Conservation (phyloP, 169 alveolate genomes). For the Besnoitia besnoiti region DNA sequence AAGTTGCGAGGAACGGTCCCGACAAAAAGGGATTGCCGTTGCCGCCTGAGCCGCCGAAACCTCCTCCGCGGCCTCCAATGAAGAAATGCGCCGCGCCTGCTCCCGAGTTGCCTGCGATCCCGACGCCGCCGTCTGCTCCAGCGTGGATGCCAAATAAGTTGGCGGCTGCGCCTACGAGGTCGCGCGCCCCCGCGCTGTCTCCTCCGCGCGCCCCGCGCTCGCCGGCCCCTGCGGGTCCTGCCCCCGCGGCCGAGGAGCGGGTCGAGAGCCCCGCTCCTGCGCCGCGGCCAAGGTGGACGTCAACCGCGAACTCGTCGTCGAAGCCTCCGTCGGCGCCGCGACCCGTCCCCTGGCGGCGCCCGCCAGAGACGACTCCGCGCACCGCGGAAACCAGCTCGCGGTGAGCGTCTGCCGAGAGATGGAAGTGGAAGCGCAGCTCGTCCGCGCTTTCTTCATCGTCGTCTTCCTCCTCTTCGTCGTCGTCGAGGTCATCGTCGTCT, state of each 20-base stretch:
- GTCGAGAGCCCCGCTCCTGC: not conserved
- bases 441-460: not conserved
- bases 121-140: not conserved
- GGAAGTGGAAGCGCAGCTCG: conserved; percentile 24
- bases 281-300: not conserved
- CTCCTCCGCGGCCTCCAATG: not conserved
- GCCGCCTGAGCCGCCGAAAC: not conserved
- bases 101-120: too few relatives aligned
- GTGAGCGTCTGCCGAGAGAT: conserved; percentile 32
- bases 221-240: not conserved
- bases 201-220: not conserved
- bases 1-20: not conserved
- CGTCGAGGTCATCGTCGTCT: not conserved
- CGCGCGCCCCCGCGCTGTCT: not conserved
- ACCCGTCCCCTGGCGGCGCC: not conserved
- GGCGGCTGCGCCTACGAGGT: not conserved
- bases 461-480: not conserved
- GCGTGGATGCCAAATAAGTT: not conserved
- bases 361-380: not conserved
- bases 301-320: not conserved
- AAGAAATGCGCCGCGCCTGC: not conserved
- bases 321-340: conserved; percentile 12
- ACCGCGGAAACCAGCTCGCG: conserved; percentile 6
- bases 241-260: not conserved
- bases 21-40: not conserved